Evolutionary conservation across 208 protist genomes (phyloP).

Genomic region (Wallacemonas sp.): DNA sequence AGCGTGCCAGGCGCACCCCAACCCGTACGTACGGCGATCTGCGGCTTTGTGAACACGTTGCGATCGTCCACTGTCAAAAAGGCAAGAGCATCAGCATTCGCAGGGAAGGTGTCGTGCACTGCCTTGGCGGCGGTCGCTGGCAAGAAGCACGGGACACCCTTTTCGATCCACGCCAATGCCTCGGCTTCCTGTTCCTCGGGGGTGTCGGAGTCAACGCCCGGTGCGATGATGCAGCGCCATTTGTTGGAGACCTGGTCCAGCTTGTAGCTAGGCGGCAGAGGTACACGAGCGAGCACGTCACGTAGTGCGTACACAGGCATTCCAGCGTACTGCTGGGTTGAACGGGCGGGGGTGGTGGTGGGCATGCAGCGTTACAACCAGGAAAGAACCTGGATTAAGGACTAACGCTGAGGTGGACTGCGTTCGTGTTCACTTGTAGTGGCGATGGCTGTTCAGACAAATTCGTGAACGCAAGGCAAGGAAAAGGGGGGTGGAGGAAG

Average conservation of each 20-base stretch:
- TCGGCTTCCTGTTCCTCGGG: constrained; percentile 36
- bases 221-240: constrained; percentile 82
- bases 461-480: too few relatives aligned
- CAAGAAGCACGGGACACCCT: constrained; percentile 54
- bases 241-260: constrained; percentile 53
- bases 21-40: constrained; percentile 74
- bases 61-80: constrained; percentile 53
- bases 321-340: background rate
- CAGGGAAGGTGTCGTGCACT: constrained; percentile 30
- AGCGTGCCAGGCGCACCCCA: constrained; percentile 81
- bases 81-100: constrained; percentile 31
- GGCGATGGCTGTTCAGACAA: background rate
- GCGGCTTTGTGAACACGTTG: constrained; percentile 70
- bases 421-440: background rate
- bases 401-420: constrained; percentile 8
- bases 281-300: constrained; percentile 65
- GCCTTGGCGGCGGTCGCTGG: constrained; percentile 15
- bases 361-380: background rate
- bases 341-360: background rate
- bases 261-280: constrained; percentile 35
- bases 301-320: constrained; percentile 50
- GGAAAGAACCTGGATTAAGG: background rate
- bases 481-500: too few relatives aligned
- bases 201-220: constrained; percentile 18
- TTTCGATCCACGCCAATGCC: constrained; percentile 47